Evolutionary conservation across 169 alveolate genomes (phyloP), one percentile per base, ranked within the genome.

Genomic region (Eimeria acervulina): DNA sequence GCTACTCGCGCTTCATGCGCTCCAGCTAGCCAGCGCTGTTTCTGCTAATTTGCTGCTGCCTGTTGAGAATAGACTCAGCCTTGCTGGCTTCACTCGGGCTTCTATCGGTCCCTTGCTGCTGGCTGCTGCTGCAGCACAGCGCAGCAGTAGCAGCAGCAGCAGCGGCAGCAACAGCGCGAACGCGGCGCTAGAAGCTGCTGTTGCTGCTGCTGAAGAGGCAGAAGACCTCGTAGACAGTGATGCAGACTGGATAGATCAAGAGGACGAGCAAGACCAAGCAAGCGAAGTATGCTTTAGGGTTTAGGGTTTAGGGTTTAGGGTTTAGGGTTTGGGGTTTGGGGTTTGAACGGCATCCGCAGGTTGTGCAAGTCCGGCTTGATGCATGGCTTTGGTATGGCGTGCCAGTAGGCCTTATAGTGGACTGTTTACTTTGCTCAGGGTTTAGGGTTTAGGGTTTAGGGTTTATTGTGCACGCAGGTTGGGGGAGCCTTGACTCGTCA

Each of bases 401-500:
- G n/a, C n/a, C n/a, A n/a, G n/a, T n/a, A n/a, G n/a, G n/a, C n/a
- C n/a, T n/a, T n/a, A n/a, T n/a, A n/a, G n/a, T n/a, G n/a, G n/a
- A n/a, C n/a, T n/a, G n/a, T n/a, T n/a, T n/a, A n/a, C n/a, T n/a
- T n/a, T n/a, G 17, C 40, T 21, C 40, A 78, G 68, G n/a, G 59
- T 21, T 40, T 38, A 42, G 17, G 59, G 36, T 42, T 1, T 19
- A 78, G 1, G 40, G 59, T 40, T 1, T 74, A 31, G 76, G 13
- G 76, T 13, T 66, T 66, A 26, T 23, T 51, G 59, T 17, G 59
- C 15, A 0, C 6, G 59, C 59, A 51, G 59, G 59, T 59, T 10
- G 95, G 84, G 1, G 59, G 83, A 7, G 95, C 95, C 47, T 52
- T 74, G 63, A 91, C 95, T 15, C 95, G 95, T 2, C 95, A 91